phyloP scores from a whole-genome alignment of 805 yeast genomes.

The Saccharomycopsis sp. region DNA sequence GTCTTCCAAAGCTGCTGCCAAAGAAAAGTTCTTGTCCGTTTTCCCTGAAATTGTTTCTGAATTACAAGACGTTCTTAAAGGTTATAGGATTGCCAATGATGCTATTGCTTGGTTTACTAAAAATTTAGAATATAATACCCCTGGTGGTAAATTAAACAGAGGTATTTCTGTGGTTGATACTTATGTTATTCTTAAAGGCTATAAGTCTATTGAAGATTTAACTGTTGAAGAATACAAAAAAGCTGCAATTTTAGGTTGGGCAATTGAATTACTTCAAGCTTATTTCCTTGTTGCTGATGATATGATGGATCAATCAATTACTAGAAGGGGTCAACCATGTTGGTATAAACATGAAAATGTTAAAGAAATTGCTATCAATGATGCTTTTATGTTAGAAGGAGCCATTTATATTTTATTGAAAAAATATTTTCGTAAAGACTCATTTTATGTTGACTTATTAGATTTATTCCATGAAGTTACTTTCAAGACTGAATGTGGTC shows the following conservation, averaged over 20 bases:
- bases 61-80: constrained; percentile 45
- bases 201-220: constrained; percentile 47
- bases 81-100: constrained; percentile 74
- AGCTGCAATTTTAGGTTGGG: constrained; percentile 90
- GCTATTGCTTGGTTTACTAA: constrained; percentile 79
- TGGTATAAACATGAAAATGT: constrained; percentile 83
- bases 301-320: constrained; percentile 94
- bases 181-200: constrained; percentile 65
- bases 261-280: constrained; percentile 89
- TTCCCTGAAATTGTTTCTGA: constrained; percentile 77
- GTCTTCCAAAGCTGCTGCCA: constrained; percentile 25
- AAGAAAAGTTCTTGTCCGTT: constrained; percentile 47
- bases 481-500: constrained; percentile 96
- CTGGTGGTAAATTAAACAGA: constrained; percentile 95
- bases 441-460: constrained; percentile 78
- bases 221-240: constrained; percentile 62
- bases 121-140: constrained; percentile 73
- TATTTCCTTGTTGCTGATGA: constrained; percentile 96
- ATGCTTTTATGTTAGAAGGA: constrained; percentile 93
- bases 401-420: constrained; percentile 83
- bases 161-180: constrained; percentile 95
- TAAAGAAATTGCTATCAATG: constrained; percentile 92
- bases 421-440: constrained; percentile 73
- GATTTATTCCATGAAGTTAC: constrained; percentile 97
- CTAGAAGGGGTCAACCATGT: constrained; percentile 98